Base-by-base conservation (phyloP, 768 basidiomycete species). In the Tephrocybe sp. region DNA sequence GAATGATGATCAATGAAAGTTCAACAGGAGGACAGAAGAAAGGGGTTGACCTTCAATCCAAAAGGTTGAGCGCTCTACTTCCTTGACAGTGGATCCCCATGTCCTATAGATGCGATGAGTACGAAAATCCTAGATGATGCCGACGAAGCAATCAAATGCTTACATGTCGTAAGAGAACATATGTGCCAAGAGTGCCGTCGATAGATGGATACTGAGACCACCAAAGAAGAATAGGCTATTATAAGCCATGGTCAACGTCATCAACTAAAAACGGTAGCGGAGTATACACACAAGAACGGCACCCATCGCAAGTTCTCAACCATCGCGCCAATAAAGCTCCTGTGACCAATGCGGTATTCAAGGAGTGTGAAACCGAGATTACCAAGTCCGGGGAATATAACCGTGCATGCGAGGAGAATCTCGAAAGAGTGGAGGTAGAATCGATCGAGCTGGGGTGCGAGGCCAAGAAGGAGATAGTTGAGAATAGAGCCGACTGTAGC, bases 51-150 rank as follows among this genome's bases (percentile, higher is more conserved):
- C 72, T 71, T 95, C 92, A 57, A 90, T 83, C 82, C 89, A 93
- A 75, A 95, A 93, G 51, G 92, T 91, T 1, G 88, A 90, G 24
- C 82, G 78, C 62, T 93, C 87, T 45, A 94, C 90, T 69, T 91
- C 90, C 68, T 95, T 93, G 59, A 72, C 77, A 1, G 78, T 80
- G 24, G 78, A 78, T 24, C 78, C 78, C 78, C 78, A 80, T 28
- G 77, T 78, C 78, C 76, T 79, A 43, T 21, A 47, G 42, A 24
- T 18, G 36, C 20, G 21, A 32, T 53, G 42, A 42, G 28, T 32
- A 46, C 4, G n/a, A n/a, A n/a, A n/a, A n/a, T n/a, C n/a, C n/a
- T n/a, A n/a, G n/a, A 48, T 53, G 33, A 45, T 43, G 48, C 55
- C 37, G n/a, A 17, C 15, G 17, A 18, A 42, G 5, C 37, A 15